A percentile compares a stretch with the other conserved stretches of the same genome.
These are phyloP conservation scores for Xylariaceae sp. DNA, from an alignment of 2,329 filamentous ascomycete species.

Conservation along the genomic window DNA sequence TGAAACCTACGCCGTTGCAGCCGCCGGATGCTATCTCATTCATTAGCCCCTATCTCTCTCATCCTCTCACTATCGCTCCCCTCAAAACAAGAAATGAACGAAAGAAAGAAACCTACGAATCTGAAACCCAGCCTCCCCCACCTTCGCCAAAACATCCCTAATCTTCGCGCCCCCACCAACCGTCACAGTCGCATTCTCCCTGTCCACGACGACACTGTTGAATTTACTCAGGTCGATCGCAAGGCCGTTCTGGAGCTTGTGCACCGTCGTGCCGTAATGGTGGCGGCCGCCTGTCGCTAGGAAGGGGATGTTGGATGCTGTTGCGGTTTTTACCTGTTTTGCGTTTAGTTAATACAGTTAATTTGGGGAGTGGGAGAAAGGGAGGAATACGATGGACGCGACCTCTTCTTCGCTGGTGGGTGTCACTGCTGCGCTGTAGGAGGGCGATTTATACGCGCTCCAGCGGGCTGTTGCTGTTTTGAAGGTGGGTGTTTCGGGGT, in stretches of 20 bases:
- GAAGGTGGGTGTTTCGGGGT: no score
- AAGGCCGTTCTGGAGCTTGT: slow-evolving; percentile 5
- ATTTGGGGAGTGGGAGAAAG: no score
- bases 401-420: no score
- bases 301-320: slow-evolving; percentile 3
- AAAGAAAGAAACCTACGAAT: not conserved
- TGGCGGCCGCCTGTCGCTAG: slow-evolving; percentile 17
- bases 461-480: no score
- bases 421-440: no score
- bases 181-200: slow-evolving; percentile 17
- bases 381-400: no score
- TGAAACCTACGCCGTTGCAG: slow-evolving; percentile 3
- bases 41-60: not conserved
- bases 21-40: not conserved
- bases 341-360: no score
- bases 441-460: no score
- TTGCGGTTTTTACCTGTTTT: slow-evolving; percentile 7
- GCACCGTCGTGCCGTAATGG: slow-evolving; percentile 4
- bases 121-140: not conserved
- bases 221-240: slow-evolving; percentile 23
- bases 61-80: not conserved
- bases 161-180: slow-evolving; percentile 5
- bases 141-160: not conserved
- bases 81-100: no score
- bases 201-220: slow-evolving; percentile 23